phyloP scores from a whole-genome alignment of 371 early-diverging fungal genomes.

The Rhizopus delemar region DNA sequence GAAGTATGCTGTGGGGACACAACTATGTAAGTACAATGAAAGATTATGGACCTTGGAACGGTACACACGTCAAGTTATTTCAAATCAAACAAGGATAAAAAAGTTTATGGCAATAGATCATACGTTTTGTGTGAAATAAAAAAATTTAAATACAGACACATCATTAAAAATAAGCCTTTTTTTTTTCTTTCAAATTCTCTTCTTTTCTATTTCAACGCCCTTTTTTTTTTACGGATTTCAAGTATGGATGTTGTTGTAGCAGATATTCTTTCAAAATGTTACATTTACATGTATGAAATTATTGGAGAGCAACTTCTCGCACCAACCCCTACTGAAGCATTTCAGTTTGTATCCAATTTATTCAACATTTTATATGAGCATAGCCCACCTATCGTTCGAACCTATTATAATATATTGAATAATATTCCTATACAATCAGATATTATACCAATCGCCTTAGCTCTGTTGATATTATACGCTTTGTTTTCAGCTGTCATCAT shows the following conservation, averaged over 20 bases:
- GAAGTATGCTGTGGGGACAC: slow-evolving; percentile 68
- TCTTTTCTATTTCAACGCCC: no score
- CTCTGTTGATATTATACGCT: slow-evolving; percentile 36
- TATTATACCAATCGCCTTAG: slow-evolving; percentile 32
- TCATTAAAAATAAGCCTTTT: slow-evolving; percentile 1
- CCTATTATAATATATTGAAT: slow-evolving; percentile 24
- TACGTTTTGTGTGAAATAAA: neutral
- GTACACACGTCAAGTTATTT: slow-evolving; percentile 62
- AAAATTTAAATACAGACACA: neutral
- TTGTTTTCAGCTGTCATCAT: slow-evolving; percentile 32
- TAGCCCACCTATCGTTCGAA: slow-evolving; percentile 31
- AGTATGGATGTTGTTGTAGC: slow-evolving; percentile 27
- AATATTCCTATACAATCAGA: slow-evolving; percentile 39
- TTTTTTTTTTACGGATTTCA: neutral
- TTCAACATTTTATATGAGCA: slow-evolving; percentile 11
- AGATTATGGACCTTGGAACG: slow-evolving; percentile 64
- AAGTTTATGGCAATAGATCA: neutral
- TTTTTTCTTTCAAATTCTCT: slow-evolving; percentile 1
- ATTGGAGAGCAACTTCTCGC: slow-evolving; percentile 25
- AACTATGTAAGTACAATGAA: slow-evolving; percentile 58
- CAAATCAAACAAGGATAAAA: slow-evolving; percentile 44
- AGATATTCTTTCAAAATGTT: slow-evolving; percentile 34
- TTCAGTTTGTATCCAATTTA: slow-evolving; percentile 11
- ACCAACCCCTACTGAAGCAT: slow-evolving; percentile 29
- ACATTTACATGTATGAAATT: slow-evolving; percentile 32